Base-by-base conservation (phyloP, 345 rosid species). In the Boechera divaricarpa region DNA sequence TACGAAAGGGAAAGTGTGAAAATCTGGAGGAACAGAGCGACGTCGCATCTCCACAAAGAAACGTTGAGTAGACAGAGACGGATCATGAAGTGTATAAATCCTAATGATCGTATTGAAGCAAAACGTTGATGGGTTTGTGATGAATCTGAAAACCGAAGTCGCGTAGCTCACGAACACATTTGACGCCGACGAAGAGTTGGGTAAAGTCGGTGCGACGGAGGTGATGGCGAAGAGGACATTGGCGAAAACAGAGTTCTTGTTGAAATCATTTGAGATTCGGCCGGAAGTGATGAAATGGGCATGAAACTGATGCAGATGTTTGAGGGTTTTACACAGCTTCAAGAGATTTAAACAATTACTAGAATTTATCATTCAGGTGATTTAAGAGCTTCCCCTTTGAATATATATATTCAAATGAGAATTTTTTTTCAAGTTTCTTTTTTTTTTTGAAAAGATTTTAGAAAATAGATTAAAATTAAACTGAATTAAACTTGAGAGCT, bases 1-100 rank as follows among this genome's bases (percentile, higher is more conserved):
- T 48, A 79, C 84, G 72, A 88, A 90, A 26, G 97, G 91, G 83
- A 86, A 83, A 0, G 93, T 81, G 74, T 88, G 79, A 63, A 81
- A 87, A 61, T 91, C 97, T 2, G 86, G 90, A 47, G 82, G 81
- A 66, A 88, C 60, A 13, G 90, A 84, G 7, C 77, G 31, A 36
- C 87, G 82, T 7, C 84, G 86, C 95, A 91, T 90, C 53, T 82
- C 73, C 31, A 74, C 49, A 63, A 90, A 90, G 72, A 85, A 82
- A 53, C 61, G 39, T 63, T 88, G 88, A 38, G 95, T 87, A n/a
- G 63, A 10, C 71, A 79, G 48, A 81, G 89, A 87, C 62, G 85
- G 75, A 5, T 79, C 81, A 78, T 87, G 85, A 45, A 87, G 88
- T 9, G 84, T 70, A 73, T 78, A 85, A 60, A 79, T 69, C 65